Evolutionary conservation across 1,284 basidiomycete species (phyloP).

Genomic region (Vanrija sp.): DNA sequence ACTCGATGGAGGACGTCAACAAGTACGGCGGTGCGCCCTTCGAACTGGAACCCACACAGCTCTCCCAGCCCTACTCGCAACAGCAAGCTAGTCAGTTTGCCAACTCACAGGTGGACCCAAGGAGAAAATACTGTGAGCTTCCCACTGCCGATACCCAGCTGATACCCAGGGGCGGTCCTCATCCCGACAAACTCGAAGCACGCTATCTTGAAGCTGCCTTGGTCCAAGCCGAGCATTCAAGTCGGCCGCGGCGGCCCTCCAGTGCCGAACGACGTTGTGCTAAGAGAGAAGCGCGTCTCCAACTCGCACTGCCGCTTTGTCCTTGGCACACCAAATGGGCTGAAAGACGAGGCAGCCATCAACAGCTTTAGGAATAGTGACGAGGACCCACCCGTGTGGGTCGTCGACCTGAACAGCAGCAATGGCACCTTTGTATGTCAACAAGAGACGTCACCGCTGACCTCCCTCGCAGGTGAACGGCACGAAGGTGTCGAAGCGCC

Average conservation of each 20-base stretch:
- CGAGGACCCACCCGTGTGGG: slow-evolving; percentile 57
- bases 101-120: slow-evolving; percentile 40
- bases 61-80: slow-evolving; percentile 34
- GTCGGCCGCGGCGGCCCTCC: slow-evolving; percentile 38
- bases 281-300: slow-evolving; percentile 43
- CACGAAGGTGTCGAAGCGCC: slow-evolving; percentile 57
- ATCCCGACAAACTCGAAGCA: slow-evolving; percentile 42
- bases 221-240: slow-evolving; percentile 35
- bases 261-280: slow-evolving; percentile 38
- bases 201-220: slow-evolving; percentile 45
- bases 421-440: slow-evolving; percentile 79
- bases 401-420: slow-evolving; percentile 65
- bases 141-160: background rate
- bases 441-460: background rate
- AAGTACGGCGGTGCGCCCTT: slow-evolving; percentile 19
- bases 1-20: slow-evolving; percentile 24
- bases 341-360: slow-evolving; percentile 14
- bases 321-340: slow-evolving; percentile 26
- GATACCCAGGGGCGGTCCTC: slow-evolving; percentile 44
- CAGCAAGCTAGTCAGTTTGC: slow-evolving; percentile 22
- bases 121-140: slow-evolving; percentile 46
- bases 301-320: slow-evolving; percentile 44
- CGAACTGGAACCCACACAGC: slow-evolving; percentile 40
- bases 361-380: slow-evolving; percentile 36
- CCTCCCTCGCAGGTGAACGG: slow-evolving; percentile 62